Evolutionary conservation across 2,329 filamentous ascomycete genomes (phyloP), one percentile per base, ranked within the genome.

Genomic region (Colletotrichum tabaci): DNA sequence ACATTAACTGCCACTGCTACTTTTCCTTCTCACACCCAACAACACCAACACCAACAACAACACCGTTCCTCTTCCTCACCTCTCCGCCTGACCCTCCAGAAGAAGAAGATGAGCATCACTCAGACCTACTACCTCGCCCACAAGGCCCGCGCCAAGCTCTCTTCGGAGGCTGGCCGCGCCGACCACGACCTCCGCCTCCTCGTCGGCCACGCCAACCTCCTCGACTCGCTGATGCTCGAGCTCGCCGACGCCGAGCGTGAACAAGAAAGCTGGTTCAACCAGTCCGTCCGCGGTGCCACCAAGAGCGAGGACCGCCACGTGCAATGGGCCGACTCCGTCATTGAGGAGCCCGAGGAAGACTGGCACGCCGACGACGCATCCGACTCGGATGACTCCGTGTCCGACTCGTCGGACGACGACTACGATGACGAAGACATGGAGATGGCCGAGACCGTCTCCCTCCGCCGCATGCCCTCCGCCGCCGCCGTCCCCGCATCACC

Each of bases 101-200:
- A 86, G 82, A 88, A 93, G 86, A 95, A 93, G 86, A 98, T 98
- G 96, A 97, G 93, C 82, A 93, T 98, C 86, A 97, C 96, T 38
- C 95, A 98, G 86, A 98, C 96, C 74, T 99, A 98, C 92, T 98
- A 94, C 87, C 93, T 98, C 79, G 96, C 96, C 82, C 95, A 98
- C 88, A 96, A 95, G 84, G 96, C 96, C 81, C 92, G 96, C 83
- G 93, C 92, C 78, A 99, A 99, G 94, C 95, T 99, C 80, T 95
- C 95, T 76, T 90, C 89, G 75, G 96, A 98, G 87, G 96, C 96
- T 86, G 91, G 92, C 83, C 92, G 93, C 79, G 88, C 94, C 78
- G 96, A 98, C 82, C 96, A 98, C 89, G 92, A 98, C 87, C 93
- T 99, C 74, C 92, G 96, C 80, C 91, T 97, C 56, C 93, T 99